Conservation (phyloP, 805 yeast species). For the Saccharomycopsis sp. region DNA sequence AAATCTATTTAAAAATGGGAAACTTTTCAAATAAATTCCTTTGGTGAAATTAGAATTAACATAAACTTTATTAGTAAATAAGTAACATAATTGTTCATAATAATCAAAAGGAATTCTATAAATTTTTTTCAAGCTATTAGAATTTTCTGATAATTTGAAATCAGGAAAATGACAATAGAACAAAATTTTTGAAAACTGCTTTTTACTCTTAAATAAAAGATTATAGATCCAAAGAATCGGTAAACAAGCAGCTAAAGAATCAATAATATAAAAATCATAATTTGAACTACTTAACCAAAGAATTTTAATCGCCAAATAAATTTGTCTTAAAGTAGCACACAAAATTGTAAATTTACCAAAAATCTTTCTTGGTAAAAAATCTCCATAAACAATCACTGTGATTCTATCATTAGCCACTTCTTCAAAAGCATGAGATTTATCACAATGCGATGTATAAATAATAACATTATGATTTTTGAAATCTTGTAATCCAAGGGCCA, state of each 20-base stretch:
- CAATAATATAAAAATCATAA: constrained; percentile 72
- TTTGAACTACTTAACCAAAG: constrained; percentile 38
- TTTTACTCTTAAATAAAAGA: constrained; percentile 37
- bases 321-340: constrained; percentile 76
- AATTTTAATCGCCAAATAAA: constrained; percentile 42
- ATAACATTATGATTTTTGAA: constrained; percentile 45
- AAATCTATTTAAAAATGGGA: constrained; percentile 28
- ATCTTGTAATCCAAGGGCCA: constrained; percentile 77
- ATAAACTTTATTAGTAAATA: constrained; percentile 64
- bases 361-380: constrained; percentile 65
- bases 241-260: constrained; percentile 76
- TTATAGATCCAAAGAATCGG: constrained; percentile 33
- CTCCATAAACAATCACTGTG: constrained; percentile 68
- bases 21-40: constrained; percentile 54
- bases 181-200: constrained; percentile 40
- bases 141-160: constrained; percentile 46
- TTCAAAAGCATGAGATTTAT: constrained; percentile 78
- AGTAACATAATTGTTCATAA: constrained; percentile 75
- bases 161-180: constrained; percentile 98
- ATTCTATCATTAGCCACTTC: constrained; percentile 58
- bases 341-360: constrained; percentile 63
- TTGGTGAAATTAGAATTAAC: constrained; percentile 86
- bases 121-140: constrained; percentile 35
- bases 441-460: constrained; percentile 87
- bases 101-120: constrained; percentile 78